Evolutionary conservation across 208 protist species (phyloP), one percentile per base, ranked within the genome.

Genomic region (Porcisia deanei): DNA sequence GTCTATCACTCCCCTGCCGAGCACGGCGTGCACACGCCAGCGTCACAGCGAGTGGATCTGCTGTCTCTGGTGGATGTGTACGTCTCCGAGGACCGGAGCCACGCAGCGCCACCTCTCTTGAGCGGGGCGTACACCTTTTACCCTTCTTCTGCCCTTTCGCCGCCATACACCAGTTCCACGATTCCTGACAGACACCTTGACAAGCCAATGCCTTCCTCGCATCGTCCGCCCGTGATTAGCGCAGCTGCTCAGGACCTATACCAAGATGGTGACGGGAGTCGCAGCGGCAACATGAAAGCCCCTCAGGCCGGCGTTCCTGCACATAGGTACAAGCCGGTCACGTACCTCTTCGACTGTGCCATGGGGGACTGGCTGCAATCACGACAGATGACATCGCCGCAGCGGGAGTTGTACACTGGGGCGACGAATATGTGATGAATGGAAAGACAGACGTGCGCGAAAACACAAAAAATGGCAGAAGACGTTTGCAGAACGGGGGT

Each of bases 341-440:
- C 77, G 25, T 82, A 82, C 72, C 63, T 82, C 71, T 82, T 82
- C 63, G 77, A 82, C 67, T 77, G 64, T 37, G 49, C 77, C 22
- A 75, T 74, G 59, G 72, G 77, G 59, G 67, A 66, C 52, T 82
- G 77, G 77, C 18, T 73, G 43, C 58, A 52, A 18, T 39, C 58
- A 52, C 72, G 72, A 18, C 64, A 55, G 0, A 12, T 59, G 52
- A 41, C 53, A 4, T 65, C 71, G 72, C 67, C 70, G 4, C 72
- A 82, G 66, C 72, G 67, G 5, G 54, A 69, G 53, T 65, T 77
- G 37, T 77, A 77, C 72, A 53, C 66, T 8, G 58, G 58, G 30
- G 43, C 66, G 22, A 67, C 59, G 4, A 72, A 63, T 22, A 30
- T 82, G 65, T 77, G 72, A 71, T 82, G 49, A 59, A 71, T 2